Evolutionary conservation across 805 yeast genomes (phyloP).

Genomic region (Wickerhamiella kazuoi): DNA sequence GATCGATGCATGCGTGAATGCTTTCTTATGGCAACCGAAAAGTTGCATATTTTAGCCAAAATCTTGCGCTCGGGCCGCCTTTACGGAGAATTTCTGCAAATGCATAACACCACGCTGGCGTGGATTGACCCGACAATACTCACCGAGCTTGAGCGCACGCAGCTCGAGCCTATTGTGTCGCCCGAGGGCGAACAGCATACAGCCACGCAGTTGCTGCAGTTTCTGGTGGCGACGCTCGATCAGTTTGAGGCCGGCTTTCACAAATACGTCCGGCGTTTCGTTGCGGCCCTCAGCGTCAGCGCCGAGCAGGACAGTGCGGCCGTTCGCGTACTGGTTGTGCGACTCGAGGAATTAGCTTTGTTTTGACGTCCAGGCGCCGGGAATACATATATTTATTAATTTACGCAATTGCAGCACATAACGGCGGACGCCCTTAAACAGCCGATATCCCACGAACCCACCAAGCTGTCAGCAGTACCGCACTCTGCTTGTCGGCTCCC

Average conservation of each 20-base stretch:
- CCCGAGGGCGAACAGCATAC: constrained; percentile 11
- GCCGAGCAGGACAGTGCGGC: background rate
- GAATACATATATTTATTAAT: too few species aligned
- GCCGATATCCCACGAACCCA: too few species aligned
- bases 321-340: background rate
- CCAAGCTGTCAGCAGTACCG: too few species aligned
- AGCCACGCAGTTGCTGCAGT: constrained; percentile 14
- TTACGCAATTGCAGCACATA: too few species aligned
- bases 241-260: constrained; percentile 15
- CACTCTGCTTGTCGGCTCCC: too few species aligned
- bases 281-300: background rate
- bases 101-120: constrained; percentile 11
- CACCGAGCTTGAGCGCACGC: constrained; percentile 5
- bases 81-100: constrained; percentile 15
- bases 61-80: constrained; percentile 24
- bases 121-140: constrained; percentile 17
- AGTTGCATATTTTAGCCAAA: constrained; percentile 28
- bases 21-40: constrained; percentile 40
- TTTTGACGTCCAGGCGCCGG: too few species aligned
- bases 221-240: constrained; percentile 16
- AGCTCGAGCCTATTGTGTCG: constrained; percentile 7
- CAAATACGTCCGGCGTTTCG: constrained; percentile 1
- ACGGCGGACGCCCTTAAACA: too few species aligned
- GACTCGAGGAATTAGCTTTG: background rate
- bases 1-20: constrained; percentile 50